Conservation (phyloP, 768 basidiomycete genomes). For the Termitomyces sp. region DNA sequence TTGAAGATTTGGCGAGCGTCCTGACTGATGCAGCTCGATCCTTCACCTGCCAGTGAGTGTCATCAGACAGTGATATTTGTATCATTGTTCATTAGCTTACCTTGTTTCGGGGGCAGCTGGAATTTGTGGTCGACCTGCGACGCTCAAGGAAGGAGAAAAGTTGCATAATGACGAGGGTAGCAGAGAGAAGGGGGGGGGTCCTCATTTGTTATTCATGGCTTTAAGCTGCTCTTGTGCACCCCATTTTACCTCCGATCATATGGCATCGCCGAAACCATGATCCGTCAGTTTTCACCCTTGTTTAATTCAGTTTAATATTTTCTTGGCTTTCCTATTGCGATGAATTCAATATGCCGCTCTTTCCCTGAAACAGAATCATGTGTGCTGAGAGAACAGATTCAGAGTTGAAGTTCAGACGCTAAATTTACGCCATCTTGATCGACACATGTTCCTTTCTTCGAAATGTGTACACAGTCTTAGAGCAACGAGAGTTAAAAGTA, state of each 20-base stretch:
- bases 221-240: not conserved
- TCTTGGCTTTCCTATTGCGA: not conserved
- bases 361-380: no score
- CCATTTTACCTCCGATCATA: constrained; percentile 2
- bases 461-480: no score
- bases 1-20: not conserved
- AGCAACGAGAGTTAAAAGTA: no score
- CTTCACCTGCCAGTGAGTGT: not conserved
- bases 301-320: not conserved
- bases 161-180: constrained; percentile 1
- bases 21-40: not conserved
- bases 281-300: constrained; percentile 3
- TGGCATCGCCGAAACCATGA: constrained; percentile 3
- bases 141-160: constrained; percentile 10
- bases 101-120: not conserved
- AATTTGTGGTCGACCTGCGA: constrained; percentile 2
- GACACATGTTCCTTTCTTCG: no score
- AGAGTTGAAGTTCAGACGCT: not conserved
- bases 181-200: not conserved
- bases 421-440: not conserved
- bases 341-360: not conserved
- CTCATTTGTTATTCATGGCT: not conserved
- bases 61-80: not conserved
- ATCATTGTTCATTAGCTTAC: not conserved
- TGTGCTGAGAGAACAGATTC: no score